A percentile compares a stretch with the other conserved stretches of the same genome.
phyloP scores from a whole-genome alignment of 306 rosid genomes.

The Styphnolobium japonicum region DNA sequence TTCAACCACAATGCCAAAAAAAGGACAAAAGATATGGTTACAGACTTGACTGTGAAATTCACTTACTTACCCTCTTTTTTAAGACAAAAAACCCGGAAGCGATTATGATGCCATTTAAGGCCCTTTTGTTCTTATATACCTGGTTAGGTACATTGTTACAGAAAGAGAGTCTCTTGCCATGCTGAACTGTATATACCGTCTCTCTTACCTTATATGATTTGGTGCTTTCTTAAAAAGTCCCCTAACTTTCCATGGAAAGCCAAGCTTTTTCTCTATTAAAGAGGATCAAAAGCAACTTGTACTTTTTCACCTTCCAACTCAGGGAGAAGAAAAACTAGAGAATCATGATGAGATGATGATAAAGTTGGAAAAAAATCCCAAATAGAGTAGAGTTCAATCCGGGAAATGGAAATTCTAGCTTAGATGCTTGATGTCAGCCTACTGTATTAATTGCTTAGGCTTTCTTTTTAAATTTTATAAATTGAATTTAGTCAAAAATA shows the following conservation, averaged over 20 bases:
- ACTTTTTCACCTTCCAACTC: background rate
- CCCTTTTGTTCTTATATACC: background rate
- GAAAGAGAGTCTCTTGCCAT: background rate
- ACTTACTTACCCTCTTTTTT: constrained; percentile 7
- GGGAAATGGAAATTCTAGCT: background rate
- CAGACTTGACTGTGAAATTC: background rate
- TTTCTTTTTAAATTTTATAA: too few species aligned
- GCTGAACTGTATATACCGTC: background rate
- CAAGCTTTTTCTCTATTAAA: background rate
- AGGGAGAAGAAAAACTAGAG: background rate
- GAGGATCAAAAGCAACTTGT: background rate
- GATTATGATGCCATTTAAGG: background rate
- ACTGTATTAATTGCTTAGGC: background rate
- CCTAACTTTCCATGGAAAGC: background rate
- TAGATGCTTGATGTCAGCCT: background rate
- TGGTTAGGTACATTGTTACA: background rate
- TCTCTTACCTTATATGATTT: background rate
- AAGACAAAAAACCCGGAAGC: background rate
- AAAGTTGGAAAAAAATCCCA: background rate
- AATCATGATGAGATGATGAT: background rate
- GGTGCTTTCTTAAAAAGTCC: background rate
- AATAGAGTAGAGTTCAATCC: background rate
- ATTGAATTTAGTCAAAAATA: background rate
- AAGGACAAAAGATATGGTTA: constrained; percentile 21
- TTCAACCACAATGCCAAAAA: constrained; percentile 17